Conservation (phyloP, 257 asterid species). For the Anisodus tanguticus region DNA sequence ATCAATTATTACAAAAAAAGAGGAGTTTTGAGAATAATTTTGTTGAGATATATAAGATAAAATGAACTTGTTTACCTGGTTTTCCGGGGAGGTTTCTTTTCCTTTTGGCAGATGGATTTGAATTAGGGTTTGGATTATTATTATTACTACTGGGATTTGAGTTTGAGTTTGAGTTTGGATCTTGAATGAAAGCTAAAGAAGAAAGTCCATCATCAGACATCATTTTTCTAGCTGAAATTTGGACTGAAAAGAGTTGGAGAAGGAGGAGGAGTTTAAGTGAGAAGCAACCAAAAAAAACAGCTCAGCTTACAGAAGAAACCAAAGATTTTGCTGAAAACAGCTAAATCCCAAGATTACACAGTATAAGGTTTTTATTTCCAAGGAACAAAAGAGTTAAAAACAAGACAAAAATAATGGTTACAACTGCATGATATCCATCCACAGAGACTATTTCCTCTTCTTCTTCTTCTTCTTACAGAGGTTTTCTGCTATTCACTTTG, state of each 20-base stretch:
- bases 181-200: conserved; percentile 53
- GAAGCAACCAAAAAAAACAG: neutral
- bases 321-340: conserved; percentile 56
- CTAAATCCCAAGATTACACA: conserved; percentile 37
- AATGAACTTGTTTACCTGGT: conserved; percentile 26
- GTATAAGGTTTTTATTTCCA: neutral
- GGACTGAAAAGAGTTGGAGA: neutral
- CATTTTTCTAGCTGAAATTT: conserved; percentile 44
- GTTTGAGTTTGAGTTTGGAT: conserved; percentile 41
- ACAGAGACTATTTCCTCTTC: conserved; percentile 22
- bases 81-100: conserved; percentile 38
- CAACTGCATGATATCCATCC: conserved; percentile 1
- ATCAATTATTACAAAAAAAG: neutral
- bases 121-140: conserved; percentile 29
- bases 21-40: neutral
- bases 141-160: conserved; percentile 7
- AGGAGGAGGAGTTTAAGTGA: conserved; percentile 4
- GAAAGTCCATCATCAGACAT: conserved; percentile 83
- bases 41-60: neutral
- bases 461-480: conserved; percentile 37
- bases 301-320: conserved; percentile 41
- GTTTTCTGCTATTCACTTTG: neutral
- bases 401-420: conserved; percentile 27
- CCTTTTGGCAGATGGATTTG: conserved; percentile 34
- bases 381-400: neutral